phyloP scores from a whole-genome alignment of 1,284 basidiomycete species.

The Papiliotrema terrestris region DNA sequence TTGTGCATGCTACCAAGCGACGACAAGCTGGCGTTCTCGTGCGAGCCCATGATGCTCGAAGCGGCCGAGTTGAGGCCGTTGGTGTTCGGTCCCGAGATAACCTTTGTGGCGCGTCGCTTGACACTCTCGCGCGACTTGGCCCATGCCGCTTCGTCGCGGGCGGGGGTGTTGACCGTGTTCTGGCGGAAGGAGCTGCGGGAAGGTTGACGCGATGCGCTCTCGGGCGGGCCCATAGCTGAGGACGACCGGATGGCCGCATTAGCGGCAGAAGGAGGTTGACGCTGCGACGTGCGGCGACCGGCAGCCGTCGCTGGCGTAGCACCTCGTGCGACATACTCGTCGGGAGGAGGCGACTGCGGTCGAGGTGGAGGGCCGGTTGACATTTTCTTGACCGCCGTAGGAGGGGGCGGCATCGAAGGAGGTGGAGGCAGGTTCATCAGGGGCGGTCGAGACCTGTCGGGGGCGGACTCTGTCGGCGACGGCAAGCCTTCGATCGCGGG shows the following conservation, averaged over 20 bases:
- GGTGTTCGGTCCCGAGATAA: conserved; percentile 9
- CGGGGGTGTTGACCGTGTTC: conserved; percentile 13
- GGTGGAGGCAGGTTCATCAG: conserved; percentile 82
- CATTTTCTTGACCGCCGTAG: conserved; percentile 46
- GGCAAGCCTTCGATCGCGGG: conserved; percentile 35
- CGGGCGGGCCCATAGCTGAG: conserved; percentile 64
- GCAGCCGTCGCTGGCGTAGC: conserved; percentile 63
- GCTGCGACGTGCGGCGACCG: conserved; percentile 21
- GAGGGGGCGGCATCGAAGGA: conserved; percentile 72
- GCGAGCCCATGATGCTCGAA: conserved; percentile 28
- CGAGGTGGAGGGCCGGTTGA: conserved; percentile 62
- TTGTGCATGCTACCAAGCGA: conserved; percentile 28
- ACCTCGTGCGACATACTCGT: conserved; percentile 79
- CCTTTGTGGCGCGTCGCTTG: conserved; percentile 30
- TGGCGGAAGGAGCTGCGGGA: conserved; percentile 72
- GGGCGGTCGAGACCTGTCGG: conserved; percentile 78
- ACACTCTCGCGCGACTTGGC: conserved; percentile 38
- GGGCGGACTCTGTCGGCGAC: conserved; percentile 21
- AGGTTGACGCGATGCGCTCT: conserved; percentile 60
- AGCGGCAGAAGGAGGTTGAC: conserved; percentile 57
- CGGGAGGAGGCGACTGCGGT: conserved; percentile 81
- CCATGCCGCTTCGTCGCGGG: conserved; percentile 53
- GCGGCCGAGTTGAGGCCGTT: conserved; percentile 27
- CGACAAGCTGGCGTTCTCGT: conserved; percentile 30
- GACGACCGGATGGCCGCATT: conserved; percentile 53